phyloP scores from a whole-genome alignment of 176 grass and related monocot genomes.

The Bonia amplexicaulis region DNA sequence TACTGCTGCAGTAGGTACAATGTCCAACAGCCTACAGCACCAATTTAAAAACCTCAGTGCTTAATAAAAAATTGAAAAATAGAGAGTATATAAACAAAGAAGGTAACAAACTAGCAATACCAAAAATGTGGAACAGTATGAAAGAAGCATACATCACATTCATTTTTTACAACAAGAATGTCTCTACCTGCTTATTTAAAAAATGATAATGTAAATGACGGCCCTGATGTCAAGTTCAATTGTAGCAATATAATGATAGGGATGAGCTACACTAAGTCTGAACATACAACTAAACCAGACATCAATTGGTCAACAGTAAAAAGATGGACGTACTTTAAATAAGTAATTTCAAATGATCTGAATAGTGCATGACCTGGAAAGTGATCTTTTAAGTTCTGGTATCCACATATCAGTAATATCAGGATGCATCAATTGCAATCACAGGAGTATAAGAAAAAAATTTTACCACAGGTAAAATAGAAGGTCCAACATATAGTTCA shows the following conservation, averaged over 20 bases:
- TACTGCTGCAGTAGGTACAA: background rate
- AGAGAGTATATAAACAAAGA: conserved; percentile 16
- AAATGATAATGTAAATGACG: conserved; percentile 3
- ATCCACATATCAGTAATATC: background rate
- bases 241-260: background rate
- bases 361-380: background rate
- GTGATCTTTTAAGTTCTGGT: background rate
- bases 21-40: conserved; percentile 20
- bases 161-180: conserved; percentile 8
- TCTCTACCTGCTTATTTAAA: background rate
- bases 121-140: conserved; percentile 7
- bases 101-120: background rate
- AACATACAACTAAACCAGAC: conserved; percentile 14
- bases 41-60: conserved; percentile 10
- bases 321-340: background rate
- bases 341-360: background rate
- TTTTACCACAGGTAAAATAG: background rate
- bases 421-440: background rate
- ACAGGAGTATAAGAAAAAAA: background rate
- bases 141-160: background rate
- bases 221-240: background rate
- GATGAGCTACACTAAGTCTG: background rate
- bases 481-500: background rate
- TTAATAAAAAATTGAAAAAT: conserved; percentile 12
- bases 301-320: background rate